Conservation (phyloP, 2,329 filamentous ascomycete genomes). For the Pseudogymnoascus sp. region DNA sequence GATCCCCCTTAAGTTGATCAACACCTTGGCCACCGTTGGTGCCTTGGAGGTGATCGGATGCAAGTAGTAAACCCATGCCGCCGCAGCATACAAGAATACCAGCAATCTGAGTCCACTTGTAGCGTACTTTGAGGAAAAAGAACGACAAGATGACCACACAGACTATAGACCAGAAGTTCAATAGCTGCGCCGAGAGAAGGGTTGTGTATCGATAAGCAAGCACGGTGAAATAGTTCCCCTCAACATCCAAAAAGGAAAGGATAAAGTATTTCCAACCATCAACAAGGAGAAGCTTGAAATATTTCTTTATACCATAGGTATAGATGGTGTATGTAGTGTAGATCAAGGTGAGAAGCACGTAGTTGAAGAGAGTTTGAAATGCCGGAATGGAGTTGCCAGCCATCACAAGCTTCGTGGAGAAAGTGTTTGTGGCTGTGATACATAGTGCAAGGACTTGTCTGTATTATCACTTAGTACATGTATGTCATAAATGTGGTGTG, state of each 20-base stretch:
- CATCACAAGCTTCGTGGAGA: slow-evolving; percentile 63
- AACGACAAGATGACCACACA: slow-evolving; percentile 83
- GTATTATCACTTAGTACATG: slow-evolving; percentile 9
- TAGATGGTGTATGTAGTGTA: slow-evolving; percentile 76
- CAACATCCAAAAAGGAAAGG: slow-evolving; percentile 84
- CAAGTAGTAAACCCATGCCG: slow-evolving; percentile 79
- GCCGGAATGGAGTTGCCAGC: slow-evolving; percentile 76
- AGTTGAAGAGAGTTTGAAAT: slow-evolving; percentile 95
- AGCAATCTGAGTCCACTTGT: slow-evolving; percentile 74
- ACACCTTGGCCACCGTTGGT: slow-evolving; percentile 57
- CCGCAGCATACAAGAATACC: slow-evolving; percentile 89
- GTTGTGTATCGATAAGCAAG: slow-evolving; percentile 90
- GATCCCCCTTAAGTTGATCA: slow-evolving; percentile 80
- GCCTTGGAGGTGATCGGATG: slow-evolving; percentile 76
- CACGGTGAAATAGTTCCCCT: slow-evolving; percentile 97
- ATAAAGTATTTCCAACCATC: slow-evolving; percentile 94
- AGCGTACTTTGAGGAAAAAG: slow-evolving; percentile 74
- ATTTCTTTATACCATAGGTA: slow-evolving; percentile 67
- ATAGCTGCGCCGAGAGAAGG: slow-evolving; percentile 83
- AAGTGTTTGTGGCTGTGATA: slow-evolving; percentile 89
- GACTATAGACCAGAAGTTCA: slow-evolving; percentile 98
- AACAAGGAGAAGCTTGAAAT: slow-evolving; percentile 50
- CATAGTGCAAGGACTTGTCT: slow-evolving; percentile 77
- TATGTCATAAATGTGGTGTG: not conserved
- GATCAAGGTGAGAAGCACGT: slow-evolving; percentile 71